A percentile compares a stretch with the other conserved stretches of the same genome.
Conservation (phyloP, 352 stramenopile genomes). For the Pythium sukuiense region DNA sequence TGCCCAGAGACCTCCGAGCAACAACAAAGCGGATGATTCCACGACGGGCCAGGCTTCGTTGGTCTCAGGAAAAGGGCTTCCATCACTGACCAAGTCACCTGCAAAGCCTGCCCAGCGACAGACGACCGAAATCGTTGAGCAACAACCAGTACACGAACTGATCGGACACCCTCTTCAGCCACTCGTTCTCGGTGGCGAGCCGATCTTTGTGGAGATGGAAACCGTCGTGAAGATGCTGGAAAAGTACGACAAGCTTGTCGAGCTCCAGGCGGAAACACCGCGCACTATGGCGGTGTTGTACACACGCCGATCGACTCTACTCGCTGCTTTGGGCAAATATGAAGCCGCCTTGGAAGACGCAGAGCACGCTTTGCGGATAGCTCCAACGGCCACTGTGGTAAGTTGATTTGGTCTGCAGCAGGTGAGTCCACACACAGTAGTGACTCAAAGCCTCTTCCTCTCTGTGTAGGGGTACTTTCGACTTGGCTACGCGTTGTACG, state of each 20-base stretch:
- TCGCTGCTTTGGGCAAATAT: constrained; percentile 51
- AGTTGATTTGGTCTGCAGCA: background rate
- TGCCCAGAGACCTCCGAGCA: constrained; percentile 6
- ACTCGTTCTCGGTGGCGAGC: constrained; percentile 15
- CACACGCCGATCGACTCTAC: constrained; percentile 57
- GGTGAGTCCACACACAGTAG: too few species aligned
- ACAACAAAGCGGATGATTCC: constrained; percentile 7
- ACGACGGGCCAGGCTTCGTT: background rate
- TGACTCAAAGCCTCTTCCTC: background rate
- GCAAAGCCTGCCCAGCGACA: background rate
- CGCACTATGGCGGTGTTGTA: constrained; percentile 62
- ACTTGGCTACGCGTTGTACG: constrained; percentile 62
- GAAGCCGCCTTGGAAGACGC: constrained; percentile 50
- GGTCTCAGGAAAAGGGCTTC: constrained; percentile 7
- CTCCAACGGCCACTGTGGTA: constrained; percentile 55
- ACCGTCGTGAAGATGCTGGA: constrained; percentile 44
- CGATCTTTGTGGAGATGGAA: constrained; percentile 6
- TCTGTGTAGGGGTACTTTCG: constrained; percentile 60
- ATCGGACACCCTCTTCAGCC: constrained; percentile 8
- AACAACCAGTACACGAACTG: background rate
- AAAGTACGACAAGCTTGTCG: constrained; percentile 70
- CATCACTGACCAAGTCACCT: constrained; percentile 18
- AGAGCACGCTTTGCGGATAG: constrained; percentile 47
- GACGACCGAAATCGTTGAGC: background rate
- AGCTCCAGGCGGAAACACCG: constrained; percentile 43